Conservation (phyloP, 192 early-diverging fungal species). For the Umbelopsis ramanniana region DNA sequence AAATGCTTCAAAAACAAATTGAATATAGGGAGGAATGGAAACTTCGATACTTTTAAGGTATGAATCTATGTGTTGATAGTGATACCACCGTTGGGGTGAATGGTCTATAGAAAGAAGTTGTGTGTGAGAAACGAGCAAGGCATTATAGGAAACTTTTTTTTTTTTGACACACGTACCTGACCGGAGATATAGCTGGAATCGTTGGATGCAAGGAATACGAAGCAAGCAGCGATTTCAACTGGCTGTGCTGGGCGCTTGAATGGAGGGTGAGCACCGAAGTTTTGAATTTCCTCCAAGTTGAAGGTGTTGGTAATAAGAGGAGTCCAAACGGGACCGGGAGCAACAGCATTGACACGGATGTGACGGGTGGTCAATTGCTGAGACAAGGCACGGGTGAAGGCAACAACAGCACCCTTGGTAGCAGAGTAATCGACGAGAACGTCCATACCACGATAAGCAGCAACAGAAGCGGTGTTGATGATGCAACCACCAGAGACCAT, state of each 20-base stretch:
- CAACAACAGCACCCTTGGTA: conserved; percentile 59
- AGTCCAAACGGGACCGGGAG: conserved; percentile 60
- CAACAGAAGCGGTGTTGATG: conserved; percentile 58
- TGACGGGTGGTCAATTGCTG: conserved; percentile 47
- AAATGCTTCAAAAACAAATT: background rate
- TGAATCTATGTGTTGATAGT: conserved; percentile 31
- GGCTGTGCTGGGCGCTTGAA: conserved; percentile 56
- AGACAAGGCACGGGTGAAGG: conserved; percentile 56
- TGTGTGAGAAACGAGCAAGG: background rate
- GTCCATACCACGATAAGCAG: conserved; percentile 54
- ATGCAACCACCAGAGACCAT: conserved; percentile 45
- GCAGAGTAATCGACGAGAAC: conserved; percentile 54
- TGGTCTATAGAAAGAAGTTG: background rate
- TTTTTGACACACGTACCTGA: conserved; percentile 22
- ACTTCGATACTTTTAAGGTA: conserved; percentile 23
- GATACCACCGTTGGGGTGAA: conserved; percentile 51
- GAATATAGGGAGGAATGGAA: background rate
- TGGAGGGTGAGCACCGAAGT: conserved; percentile 50
- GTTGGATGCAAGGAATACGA: conserved; percentile 53
- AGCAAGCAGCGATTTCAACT: conserved; percentile 49
- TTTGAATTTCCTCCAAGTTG: conserved; percentile 46
- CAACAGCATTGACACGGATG: conserved; percentile 60
- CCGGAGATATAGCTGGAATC: conserved; percentile 53
- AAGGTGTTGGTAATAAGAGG: conserved; percentile 51
- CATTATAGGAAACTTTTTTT: background rate